These are phyloP conservation scores for Backusella tarrabulga DNA, from an alignment of 192 early-diverging fungal species.

Conservation along the genomic window DNA sequence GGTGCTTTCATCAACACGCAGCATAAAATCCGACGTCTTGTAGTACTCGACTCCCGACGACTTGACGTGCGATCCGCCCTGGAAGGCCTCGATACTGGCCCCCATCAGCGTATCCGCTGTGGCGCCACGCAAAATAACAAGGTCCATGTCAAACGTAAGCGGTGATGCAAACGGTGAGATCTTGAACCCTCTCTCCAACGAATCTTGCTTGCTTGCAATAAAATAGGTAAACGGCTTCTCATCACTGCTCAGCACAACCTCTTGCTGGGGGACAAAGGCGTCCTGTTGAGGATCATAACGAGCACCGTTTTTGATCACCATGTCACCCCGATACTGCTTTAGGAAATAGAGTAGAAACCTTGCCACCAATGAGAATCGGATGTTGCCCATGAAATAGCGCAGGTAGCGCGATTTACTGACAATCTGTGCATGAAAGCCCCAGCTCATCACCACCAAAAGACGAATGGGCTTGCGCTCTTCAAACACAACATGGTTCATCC, in stretches of 20 bases:
- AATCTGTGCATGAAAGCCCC: slow-evolving; percentile 51
- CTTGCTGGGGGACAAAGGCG: background rate
- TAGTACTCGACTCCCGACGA: slow-evolving; percentile 37
- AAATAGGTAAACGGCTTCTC: slow-evolving; percentile 45
- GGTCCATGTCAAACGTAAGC: slow-evolving; percentile 41
- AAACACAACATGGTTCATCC: slow-evolving; percentile 30
- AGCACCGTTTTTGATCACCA: slow-evolving; percentile 28
- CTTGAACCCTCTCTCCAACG: slow-evolving; percentile 46
- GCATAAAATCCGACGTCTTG: slow-evolving; percentile 33
- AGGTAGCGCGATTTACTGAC: slow-evolving; percentile 48
- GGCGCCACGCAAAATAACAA: slow-evolving; percentile 38
- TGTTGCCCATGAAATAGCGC: slow-evolving; percentile 44
- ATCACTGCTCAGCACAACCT: slow-evolving; percentile 1
- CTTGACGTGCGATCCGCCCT: slow-evolving; percentile 38
- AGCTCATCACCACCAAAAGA: slow-evolving; percentile 46
- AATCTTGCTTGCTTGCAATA: slow-evolving; percentile 43
- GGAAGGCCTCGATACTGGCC: slow-evolving; percentile 31
- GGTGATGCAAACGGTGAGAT: slow-evolving; percentile 46
- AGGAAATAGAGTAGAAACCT: slow-evolving; percentile 39
- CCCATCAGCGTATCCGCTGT: slow-evolving; percentile 32
- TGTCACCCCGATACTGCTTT: slow-evolving; percentile 37
- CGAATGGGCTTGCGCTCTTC: background rate
- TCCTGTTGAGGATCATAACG: slow-evolving; percentile 17
- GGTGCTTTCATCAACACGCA: slow-evolving; percentile 37
- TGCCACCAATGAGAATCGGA: slow-evolving; percentile 43